A percentile compares a stretch with the other conserved stretches of the same genome.
phyloP scores from a whole-genome alignment of 208 protist species.

The Leishmania mexicana region DNA sequence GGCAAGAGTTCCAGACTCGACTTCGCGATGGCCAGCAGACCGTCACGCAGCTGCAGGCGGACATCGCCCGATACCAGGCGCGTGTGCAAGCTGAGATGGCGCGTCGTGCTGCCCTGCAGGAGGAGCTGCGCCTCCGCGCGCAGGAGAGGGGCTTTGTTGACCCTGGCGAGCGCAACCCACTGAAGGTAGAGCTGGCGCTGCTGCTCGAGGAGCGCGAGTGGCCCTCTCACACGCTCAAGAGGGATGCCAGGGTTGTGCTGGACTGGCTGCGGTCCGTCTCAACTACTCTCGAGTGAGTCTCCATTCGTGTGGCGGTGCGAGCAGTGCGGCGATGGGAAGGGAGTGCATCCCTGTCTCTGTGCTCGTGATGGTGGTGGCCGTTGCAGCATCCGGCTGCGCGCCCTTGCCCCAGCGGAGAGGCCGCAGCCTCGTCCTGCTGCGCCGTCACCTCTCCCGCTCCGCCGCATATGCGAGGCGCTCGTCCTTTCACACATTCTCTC shows the following conservation, averaged over 20 bases:
- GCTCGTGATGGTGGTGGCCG: neutral
- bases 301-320: neutral
- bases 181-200: slow-evolving; percentile 56
- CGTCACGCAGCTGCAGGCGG: slow-evolving; percentile 35
- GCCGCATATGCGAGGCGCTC: neutral
- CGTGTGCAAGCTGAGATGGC: slow-evolving; percentile 30
- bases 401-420: neutral
- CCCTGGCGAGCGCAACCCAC: slow-evolving; percentile 28
- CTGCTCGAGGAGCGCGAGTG: slow-evolving; percentile 52
- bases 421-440: neutral
- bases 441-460: neutral
- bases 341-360: neutral
- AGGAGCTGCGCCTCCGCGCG: slow-evolving; percentile 38
- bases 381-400: neutral
- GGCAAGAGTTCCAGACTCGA: slow-evolving; percentile 40
- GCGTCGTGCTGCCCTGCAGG: slow-evolving; percentile 41
- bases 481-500: neutral
- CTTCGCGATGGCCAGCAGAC: slow-evolving; percentile 18
- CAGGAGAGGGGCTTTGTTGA: slow-evolving; percentile 26
- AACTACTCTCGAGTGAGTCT: slow-evolving; percentile 32
- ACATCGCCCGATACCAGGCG: slow-evolving; percentile 39
- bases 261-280: slow-evolving; percentile 42
- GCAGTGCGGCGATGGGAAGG: too few species aligned
- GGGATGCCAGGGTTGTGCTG: slow-evolving; percentile 50
- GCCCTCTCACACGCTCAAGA: slow-evolving; percentile 29